Evolutionary conservation across 164 flowering plant genomes (phyloP), one percentile per base, ranked within the genome.

Genomic region (Piper betle): DNA sequence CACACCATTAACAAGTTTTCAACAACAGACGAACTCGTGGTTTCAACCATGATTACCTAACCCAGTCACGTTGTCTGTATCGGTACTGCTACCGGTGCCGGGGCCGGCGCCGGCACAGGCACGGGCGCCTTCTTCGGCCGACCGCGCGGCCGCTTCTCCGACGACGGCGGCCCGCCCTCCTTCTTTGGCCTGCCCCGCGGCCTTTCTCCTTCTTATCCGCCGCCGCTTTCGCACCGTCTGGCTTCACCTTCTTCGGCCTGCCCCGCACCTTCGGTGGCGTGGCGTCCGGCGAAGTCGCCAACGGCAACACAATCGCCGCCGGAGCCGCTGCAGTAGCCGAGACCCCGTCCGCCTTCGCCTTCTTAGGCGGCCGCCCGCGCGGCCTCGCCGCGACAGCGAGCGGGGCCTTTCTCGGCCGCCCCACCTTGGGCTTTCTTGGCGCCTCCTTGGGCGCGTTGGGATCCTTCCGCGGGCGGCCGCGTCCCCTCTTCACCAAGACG

Each of bases 121-220:
- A 2, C 33, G 33, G 33, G 55, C 16, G 37, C n/a, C 64, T 53
- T 53, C 37, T 17, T 53, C 57, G 58, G 64, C 58, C 64, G n/a
- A 3, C 64, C 64, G 19, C 64, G 64, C 39, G 56, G 56, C 40
- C 64, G 37, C 41, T 37, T 48, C 33, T 17, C 4, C 56, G 52
- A 33, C 53, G 17, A 8, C 62, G 7, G 38, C 62, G 2, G 16
- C 11, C 20, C 25, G 5, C 37, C 56, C n/a, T 15, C 56, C 55
- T 48, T 62, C 56, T 12, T 16, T 13, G 64, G 64, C 63, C 63
- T 60, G 8, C 63, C 63, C 6, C 54, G 63, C n/a, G 56, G 64
- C 55, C 55, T 62, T 48, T 48, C 18, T 5, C 46, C 61, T 58
- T 58, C 61, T 4, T 38, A 18, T n/a, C 18, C 60, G 60, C 39